Percentiles rank a stretch among this genome's conserved stretches.
Evolutionary conservation across 306 rosid species (phyloP).

Genomic region (Fragaria ananassa): DNA sequence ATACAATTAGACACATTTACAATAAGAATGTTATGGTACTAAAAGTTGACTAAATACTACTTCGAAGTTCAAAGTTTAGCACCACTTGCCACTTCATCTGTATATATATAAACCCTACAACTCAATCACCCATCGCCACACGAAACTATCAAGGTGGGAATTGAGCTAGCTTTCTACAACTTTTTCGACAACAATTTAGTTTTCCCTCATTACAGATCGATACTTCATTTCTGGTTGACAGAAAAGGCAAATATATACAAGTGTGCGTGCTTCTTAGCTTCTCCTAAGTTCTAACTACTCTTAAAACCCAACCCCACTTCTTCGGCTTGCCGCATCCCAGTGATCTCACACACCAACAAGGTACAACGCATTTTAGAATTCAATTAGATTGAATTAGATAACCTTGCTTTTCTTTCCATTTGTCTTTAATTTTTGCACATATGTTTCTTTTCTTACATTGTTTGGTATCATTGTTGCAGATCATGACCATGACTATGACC

Average conservation of each 20-base stretch:
- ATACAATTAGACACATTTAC: no score
- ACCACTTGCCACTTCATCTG: background rate
- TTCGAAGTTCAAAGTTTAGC: background rate
- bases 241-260: slow-evolving; percentile 2
- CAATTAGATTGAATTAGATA: no score
- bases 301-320: background rate
- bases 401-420: background rate
- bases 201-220: background rate
- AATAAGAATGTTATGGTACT: background rate
- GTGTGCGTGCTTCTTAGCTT: background rate
- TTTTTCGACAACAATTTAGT: background rate
- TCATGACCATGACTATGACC: background rate
- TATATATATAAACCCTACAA: slow-evolving; percentile 9
- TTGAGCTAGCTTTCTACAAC: background rate
- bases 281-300: background rate
- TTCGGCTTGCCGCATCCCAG: slow-evolving; percentile 15
- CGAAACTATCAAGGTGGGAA: slow-evolving; percentile 5
- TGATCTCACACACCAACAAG: background rate
- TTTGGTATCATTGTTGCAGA: background rate
- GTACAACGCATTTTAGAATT: background rate
- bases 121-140: slow-evolving; percentile 10
- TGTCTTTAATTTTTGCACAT: background rate
- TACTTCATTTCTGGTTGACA: background rate
- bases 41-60: background rate
- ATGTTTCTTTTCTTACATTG: background rate